Percentiles rank a stretch among this genome's conserved stretches.
Conservation (phyloP, 306 rosid genomes). For the Begonia fuchsioides region DNA sequence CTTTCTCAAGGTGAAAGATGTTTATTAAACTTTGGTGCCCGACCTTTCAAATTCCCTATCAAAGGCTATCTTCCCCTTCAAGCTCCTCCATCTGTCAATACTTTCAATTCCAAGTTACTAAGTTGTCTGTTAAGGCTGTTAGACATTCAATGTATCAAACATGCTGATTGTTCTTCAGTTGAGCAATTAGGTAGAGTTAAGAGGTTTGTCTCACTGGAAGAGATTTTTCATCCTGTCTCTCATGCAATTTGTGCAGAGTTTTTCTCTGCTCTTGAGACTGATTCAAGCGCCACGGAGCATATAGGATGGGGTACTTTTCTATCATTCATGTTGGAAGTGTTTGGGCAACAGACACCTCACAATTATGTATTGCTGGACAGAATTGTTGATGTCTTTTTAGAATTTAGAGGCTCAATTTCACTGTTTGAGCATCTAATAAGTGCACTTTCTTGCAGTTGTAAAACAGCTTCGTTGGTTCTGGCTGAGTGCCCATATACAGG, state of each 20-base stretch:
- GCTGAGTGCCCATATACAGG: conserved; percentile 82
- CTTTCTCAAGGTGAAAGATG: conserved; percentile 92
- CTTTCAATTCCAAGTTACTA: conserved; percentile 39
- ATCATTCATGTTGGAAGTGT: conserved; percentile 66
- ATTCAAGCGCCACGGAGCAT: conserved; percentile 41
- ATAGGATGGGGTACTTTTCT: conserved; percentile 78
- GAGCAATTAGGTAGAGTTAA: conserved; percentile 64
- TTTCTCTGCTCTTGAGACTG: conserved; percentile 47
- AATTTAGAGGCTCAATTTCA: conserved; percentile 49
- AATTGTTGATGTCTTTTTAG: conserved; percentile 57
- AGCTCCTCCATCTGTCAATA: conserved; percentile 37
- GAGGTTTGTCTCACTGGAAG: conserved; percentile 66
- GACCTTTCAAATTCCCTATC: conserved; percentile 77
- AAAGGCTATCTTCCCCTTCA: conserved; percentile 77
- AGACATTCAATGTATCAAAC: conserved; percentile 52
- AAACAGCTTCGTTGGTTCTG: conserved; percentile 41
- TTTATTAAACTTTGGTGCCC: conserved; percentile 74
- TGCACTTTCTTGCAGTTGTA: conserved; percentile 68
- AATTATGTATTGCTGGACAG: conserved; percentile 70
- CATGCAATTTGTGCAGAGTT: conserved; percentile 63
- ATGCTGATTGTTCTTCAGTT: conserved; percentile 45
- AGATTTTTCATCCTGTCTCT: conserved; percentile 54
- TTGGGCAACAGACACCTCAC: conserved; percentile 57
- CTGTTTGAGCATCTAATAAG: conserved; percentile 60
- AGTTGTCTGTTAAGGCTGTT: conserved; percentile 75